Conservation (phyloP, 148 eudicot genomes). For the Heliamphora exappendiculata region DNA sequence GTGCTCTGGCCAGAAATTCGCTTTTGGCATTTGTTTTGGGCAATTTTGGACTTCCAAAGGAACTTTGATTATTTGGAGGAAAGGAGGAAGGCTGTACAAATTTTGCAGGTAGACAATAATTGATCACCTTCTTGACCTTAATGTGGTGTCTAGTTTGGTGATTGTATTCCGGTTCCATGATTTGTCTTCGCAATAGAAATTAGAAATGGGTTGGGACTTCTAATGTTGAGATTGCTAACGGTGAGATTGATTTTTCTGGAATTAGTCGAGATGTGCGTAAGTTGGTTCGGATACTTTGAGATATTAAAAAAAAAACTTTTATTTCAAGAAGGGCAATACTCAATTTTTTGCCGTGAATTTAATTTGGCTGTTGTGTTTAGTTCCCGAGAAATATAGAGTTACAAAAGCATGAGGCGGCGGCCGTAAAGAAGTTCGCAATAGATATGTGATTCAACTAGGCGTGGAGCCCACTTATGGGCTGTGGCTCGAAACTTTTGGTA, state of each 20-base stretch:
- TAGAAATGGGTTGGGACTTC: neutral
- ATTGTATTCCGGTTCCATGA: neutral
- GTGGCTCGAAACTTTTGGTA: constrained; percentile 26
- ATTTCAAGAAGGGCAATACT: neutral
- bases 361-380: neutral
- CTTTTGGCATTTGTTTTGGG: constrained; percentile 52
- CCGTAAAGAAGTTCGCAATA: constrained; percentile 29
- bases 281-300: too few species aligned
- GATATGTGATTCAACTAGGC: constrained; percentile 19
- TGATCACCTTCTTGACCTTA: neutral
- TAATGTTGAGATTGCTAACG: neutral
- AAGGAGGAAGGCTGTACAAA: constrained; percentile 29
- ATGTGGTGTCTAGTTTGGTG: neutral
- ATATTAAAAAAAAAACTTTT: too few species aligned
- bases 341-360: neutral
- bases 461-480: constrained; percentile 8
- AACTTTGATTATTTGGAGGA: constrained; percentile 26
- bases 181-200: neutral
- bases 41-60: constrained; percentile 46
- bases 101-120: neutral
- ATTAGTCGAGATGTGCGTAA: too few species aligned
- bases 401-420: constrained; percentile 20
- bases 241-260: too few species aligned
- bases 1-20: constrained; percentile 72
- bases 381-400: neutral